phyloP scores from a whole-genome alignment of 106 monocot species.

The Acorus gramineus region DNA sequence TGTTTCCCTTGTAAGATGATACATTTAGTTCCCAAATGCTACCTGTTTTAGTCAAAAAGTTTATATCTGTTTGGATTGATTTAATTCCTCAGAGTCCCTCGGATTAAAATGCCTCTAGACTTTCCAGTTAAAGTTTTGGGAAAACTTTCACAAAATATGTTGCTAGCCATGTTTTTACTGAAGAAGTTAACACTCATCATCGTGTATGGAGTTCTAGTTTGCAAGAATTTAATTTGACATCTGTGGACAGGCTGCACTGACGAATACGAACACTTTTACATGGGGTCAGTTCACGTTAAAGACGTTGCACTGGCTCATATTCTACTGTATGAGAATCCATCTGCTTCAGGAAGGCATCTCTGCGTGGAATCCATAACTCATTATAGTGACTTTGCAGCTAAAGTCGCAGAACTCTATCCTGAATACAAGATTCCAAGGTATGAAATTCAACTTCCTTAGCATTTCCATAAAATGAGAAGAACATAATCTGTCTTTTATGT shows the following conservation, averaged over 20 bases:
- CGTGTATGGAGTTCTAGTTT: neutral
- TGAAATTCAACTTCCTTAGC: neutral
- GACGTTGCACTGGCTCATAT: constrained; percentile 89
- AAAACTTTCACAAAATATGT: no score
- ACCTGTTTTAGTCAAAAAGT: no score
- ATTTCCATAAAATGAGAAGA: no score
- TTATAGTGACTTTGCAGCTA: constrained; percentile 72
- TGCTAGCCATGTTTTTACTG: no score
- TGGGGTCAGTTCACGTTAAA: constrained; percentile 90
- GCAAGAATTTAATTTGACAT: neutral
- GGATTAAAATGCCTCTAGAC: no score
- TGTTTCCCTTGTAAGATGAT: no score
- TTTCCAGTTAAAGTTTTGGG: no score
- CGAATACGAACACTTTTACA: constrained; percentile 61
- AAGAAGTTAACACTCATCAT: neutral
- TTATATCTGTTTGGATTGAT: no score
- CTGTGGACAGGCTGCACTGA: constrained; percentile 52
- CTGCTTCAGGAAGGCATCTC: constrained; percentile 75
- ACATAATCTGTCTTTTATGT: neutral
- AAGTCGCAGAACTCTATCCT: constrained; percentile 80
- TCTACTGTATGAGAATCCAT: constrained; percentile 65
- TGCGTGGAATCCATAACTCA: constrained; percentile 67
- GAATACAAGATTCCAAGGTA: constrained; percentile 72
- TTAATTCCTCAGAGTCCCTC: no score
- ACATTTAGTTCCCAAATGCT: no score